phyloP scores from a whole-genome alignment of 768 basidiomycete genomes.

The Leucocoprinus birnbaumii region DNA sequence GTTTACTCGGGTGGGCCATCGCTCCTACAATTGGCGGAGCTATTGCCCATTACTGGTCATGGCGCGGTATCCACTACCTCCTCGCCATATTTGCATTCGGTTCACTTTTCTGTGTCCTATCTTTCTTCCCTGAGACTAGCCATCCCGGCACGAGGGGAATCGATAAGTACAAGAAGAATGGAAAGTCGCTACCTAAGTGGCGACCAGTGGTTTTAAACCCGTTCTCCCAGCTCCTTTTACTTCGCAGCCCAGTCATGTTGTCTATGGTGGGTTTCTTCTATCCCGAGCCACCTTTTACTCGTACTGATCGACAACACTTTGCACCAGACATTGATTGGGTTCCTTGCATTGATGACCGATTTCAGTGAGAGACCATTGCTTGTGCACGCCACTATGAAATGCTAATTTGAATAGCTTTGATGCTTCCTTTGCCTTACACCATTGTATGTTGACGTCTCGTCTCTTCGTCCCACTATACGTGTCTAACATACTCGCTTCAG shows the following conservation, averaged over 20 bases:
- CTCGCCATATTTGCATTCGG: slow-evolving; percentile 40
- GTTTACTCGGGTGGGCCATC: slow-evolving; percentile 56
- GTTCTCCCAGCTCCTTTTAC: slow-evolving; percentile 38
- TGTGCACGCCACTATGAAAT: background rate
- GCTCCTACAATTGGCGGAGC: slow-evolving; percentile 55
- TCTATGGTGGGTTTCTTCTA: slow-evolving; percentile 37
- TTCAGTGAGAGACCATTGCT: slow-evolving; percentile 34
- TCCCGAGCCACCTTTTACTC: background rate
- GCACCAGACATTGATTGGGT: slow-evolving; percentile 18
- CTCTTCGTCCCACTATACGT: background rate
- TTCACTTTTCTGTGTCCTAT: slow-evolving; percentile 34
- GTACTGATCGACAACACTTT: background rate
- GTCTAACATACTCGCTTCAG: slow-evolving; percentile 32
- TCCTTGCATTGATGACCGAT: slow-evolving; percentile 29
- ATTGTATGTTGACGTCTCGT: slow-evolving; percentile 40
- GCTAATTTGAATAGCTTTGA: slow-evolving; percentile 31
- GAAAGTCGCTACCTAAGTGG: slow-evolving; percentile 16
- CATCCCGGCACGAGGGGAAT: slow-evolving; percentile 57
- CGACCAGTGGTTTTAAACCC: slow-evolving; percentile 51
- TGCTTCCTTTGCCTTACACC: slow-evolving; percentile 65
- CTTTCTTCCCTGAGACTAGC: slow-evolving; percentile 63
- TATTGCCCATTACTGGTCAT: slow-evolving; percentile 39
- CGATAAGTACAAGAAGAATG: slow-evolving; percentile 41
- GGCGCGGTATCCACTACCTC: slow-evolving; percentile 55
- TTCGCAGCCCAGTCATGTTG: slow-evolving; percentile 55